Percentiles rank a stretch among this genome's conserved stretches.
These are phyloP conservation scores for Neodidymelliopsis sp. DNA, from an alignment of 2,329 filamentous ascomycete species.

Conservation along the genomic window DNA sequence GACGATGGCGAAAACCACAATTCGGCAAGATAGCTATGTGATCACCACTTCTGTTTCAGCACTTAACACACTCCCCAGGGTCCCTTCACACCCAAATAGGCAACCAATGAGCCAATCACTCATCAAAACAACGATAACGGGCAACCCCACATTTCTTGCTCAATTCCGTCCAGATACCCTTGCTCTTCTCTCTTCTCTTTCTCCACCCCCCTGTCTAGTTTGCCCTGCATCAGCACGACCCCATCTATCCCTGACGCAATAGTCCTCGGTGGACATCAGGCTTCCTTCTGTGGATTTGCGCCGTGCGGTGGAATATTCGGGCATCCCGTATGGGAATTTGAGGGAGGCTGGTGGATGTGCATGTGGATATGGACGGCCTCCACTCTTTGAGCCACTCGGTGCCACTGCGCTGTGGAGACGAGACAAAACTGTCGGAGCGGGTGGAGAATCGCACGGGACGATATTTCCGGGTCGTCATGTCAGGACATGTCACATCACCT, in stretches of 20 bases:
- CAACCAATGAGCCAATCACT: too few relatives aligned
- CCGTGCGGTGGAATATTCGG: too few relatives aligned
- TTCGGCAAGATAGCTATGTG: constrained; percentile 5
- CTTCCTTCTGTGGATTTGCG: neutral
- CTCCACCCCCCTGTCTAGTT: neutral
- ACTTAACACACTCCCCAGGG: neutral
- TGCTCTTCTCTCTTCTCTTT: neutral
- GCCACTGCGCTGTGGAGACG: too few relatives aligned
- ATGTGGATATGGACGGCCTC: too few relatives aligned
- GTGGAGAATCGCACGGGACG: neutral
- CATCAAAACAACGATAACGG: too few relatives aligned
- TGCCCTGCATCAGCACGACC: constrained; percentile 5
- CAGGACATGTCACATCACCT: constrained; percentile 1
- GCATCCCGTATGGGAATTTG: neutral
- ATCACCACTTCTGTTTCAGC: constrained; percentile 17
- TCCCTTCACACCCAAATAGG: neutral
- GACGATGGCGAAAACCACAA: neutral
- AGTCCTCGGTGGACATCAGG: neutral
- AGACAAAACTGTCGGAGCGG: neutral
- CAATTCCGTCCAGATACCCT: neutral
- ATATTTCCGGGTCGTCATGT: constrained; percentile 3
- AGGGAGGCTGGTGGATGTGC: neutral
- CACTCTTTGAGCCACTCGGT: too few relatives aligned
- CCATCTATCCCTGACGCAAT: neutral
- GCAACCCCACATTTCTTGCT: constrained; percentile 15